Percentiles rank a stretch among this genome's conserved stretches.
phyloP scores from a whole-genome alignment of 164 flowering plant genomes.

The Nymphaea thermarum region DNA sequence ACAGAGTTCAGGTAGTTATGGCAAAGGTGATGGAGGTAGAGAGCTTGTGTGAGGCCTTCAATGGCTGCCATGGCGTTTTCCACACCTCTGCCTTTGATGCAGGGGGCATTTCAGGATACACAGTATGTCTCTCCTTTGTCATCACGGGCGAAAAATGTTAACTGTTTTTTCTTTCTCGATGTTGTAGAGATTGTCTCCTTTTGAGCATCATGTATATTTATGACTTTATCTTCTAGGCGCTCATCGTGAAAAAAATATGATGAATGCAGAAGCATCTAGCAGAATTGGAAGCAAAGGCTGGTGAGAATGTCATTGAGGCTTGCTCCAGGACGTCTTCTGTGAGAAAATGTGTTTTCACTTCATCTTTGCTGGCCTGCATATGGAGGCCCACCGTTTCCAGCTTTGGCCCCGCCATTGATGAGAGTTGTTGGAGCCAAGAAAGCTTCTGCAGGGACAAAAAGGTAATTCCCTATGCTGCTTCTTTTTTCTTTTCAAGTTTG shows the following conservation, averaged over 20 bases:
- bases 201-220: no score
- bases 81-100: slow-evolving; percentile 76
- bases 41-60: slow-evolving; percentile 40
- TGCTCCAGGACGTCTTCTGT: slow-evolving; percentile 50
- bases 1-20: slow-evolving; percentile 18
- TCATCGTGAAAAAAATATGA: not conserved
- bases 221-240: no score
- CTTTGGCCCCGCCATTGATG: slow-evolving; percentile 27
- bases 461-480: slow-evolving; percentile 20
- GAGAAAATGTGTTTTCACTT: slow-evolving; percentile 55
- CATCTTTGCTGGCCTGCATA: slow-evolving; percentile 63
- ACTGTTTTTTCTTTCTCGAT: not conserved
- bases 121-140: slow-evolving; percentile 25
- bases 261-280: slow-evolving; percentile 51
- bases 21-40: slow-evolving; percentile 34
- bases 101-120: slow-evolving; percentile 60
- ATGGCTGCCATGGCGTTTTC: slow-evolving; percentile 57
- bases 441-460: slow-evolving; percentile 47
- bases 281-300: slow-evolving; percentile 43
- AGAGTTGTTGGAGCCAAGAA: slow-evolving; percentile 66
- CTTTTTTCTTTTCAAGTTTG: not conserved
- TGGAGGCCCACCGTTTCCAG: slow-evolving; percentile 26
- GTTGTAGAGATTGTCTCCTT: not conserved
- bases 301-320: slow-evolving; percentile 57
- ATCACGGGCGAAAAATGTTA: no score